Percentiles rank a stretch among this genome's conserved stretches.
Conservation (phyloP, 1,284 basidiomycete genomes). For the Caloboletus firmus region DNA sequence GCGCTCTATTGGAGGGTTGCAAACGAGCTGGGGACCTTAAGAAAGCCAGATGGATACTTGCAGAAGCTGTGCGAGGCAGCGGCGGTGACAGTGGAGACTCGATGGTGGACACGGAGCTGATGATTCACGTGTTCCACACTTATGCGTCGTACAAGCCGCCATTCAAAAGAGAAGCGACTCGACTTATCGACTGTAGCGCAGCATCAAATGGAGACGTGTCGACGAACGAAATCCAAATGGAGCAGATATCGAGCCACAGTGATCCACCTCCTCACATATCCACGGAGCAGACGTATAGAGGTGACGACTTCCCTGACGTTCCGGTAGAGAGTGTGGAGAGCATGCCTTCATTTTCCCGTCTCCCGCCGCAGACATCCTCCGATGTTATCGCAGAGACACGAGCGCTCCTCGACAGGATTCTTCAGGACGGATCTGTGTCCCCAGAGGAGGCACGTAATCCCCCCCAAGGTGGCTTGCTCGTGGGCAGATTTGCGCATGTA, state of each 20-base stretch:
- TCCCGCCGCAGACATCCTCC: conserved; percentile 71
- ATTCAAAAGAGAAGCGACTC: conserved; percentile 52
- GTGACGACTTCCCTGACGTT: background rate
- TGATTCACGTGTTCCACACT: conserved; percentile 85
- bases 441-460: background rate
- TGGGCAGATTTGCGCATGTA: conserved; percentile 59
- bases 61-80: conserved; percentile 67
- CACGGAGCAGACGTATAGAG: background rate
- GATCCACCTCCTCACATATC: background rate
- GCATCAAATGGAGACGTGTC: conserved; percentile 9
- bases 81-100: conserved; percentile 31
- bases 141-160: conserved; percentile 83
- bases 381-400: conserved; percentile 77
- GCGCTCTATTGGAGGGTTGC: conserved; percentile 84
- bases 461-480: conserved; percentile 3
- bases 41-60: conserved; percentile 87
- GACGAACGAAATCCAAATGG: conserved; percentile 1
- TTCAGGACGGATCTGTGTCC: conserved; percentile 46
- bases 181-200: conserved; percentile 33
- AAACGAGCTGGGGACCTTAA: conserved; percentile 84
- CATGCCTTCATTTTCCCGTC: conserved; percentile 48
- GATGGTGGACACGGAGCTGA: conserved; percentile 65
- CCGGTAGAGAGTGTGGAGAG: background rate
- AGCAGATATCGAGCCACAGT: background rate
- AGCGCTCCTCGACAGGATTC: conserved; percentile 68